Base-by-base conservation (phyloP, 805 yeast species). In the Nakazawaea ernobii region DNA sequence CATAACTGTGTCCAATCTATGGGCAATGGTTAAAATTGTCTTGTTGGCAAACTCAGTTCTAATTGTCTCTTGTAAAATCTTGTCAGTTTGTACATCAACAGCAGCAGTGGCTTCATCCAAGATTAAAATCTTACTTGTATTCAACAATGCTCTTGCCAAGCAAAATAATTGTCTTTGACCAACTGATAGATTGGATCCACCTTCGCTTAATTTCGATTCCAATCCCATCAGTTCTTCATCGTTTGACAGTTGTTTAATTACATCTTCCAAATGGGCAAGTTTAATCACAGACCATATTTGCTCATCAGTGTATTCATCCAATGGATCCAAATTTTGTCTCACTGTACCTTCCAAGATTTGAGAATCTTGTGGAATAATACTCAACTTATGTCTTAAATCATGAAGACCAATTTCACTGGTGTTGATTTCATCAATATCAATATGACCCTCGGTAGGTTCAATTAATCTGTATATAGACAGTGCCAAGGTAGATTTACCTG, bases 311-410 rank as follows among this genome's bases (percentile, higher is more conserved):
- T 79, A 80, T 44, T 67, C 69, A 17, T 74, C 68, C 2, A 85
- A 79, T 26, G 98, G 98, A 63, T 92, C 98, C 55, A 92, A 73
- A 62, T 90, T 90, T 42, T 87, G 85, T 57, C 96, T 74, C 10
- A 90, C 69, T 0, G 94, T 76, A 33, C 97, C 97, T 67, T 87
- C 87, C 61, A 91, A 84, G 8, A 88, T 88, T 63, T 91, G 97
- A 0, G 96, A 86, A 63, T 90, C 97, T 64, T 90, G 97, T 1
- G 97, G 97, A 54, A 90, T 90, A 54, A 90, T 91, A 2, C 94
- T 84, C 41, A 90, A 67, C 51, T 79, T 76, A 35, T 82, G 82
- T 59, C 97, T 78, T 57, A 90, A 70, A 59, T 90, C 97, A 52
- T 70, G 73, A 43, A 90, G 70, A 3, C 97, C 97, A 49, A 90